These are phyloP conservation scores for Hypomontagnella monticulosa DNA, from an alignment of 495 filamentous ascomycete species.

Conservation along the genomic window DNA sequence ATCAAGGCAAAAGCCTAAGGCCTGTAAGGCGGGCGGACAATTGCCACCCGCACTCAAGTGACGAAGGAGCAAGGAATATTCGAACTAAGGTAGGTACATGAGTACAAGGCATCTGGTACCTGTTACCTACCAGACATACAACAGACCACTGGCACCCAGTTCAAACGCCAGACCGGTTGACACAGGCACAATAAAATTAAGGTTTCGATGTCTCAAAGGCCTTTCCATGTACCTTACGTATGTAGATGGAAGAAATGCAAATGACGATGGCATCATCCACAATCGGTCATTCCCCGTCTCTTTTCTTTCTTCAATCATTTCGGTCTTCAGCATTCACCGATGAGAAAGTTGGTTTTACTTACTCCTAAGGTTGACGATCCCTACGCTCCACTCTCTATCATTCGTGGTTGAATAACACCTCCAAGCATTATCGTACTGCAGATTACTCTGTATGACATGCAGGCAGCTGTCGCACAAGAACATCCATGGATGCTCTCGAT, in stretches of 20 bases:
- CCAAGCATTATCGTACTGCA: slow-evolving; percentile 33
- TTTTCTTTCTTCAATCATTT: neutral
- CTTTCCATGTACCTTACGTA: neutral
- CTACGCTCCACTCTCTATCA: neutral
- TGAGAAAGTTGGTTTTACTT: no score
- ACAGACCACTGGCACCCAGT: no score
- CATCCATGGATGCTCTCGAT: slow-evolving; percentile 12
- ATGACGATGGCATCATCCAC: slow-evolving; percentile 34
- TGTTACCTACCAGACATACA: neutral
- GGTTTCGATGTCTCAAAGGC: neutral
- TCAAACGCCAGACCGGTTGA: no score
- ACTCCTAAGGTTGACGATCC: no score
- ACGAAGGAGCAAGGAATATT: no score
- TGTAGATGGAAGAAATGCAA: slow-evolving; percentile 1
- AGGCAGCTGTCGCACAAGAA: slow-evolving; percentile 32
- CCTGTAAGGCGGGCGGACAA: neutral
- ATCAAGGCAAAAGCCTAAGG: neutral
- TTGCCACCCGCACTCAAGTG: no score
- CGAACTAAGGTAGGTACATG: no score
- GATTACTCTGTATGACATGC: slow-evolving; percentile 39
- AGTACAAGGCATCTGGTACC: no score
- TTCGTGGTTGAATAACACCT: neutral
- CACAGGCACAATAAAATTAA: slow-evolving; percentile 1
- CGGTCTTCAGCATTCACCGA: slow-evolving; percentile 2
- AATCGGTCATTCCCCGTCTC: neutral